Evolutionary conservation across 2,329 filamentous ascomycete species (phyloP), one percentile per base, ranked within the genome.

Genomic region (Huntiella savannae): DNA sequence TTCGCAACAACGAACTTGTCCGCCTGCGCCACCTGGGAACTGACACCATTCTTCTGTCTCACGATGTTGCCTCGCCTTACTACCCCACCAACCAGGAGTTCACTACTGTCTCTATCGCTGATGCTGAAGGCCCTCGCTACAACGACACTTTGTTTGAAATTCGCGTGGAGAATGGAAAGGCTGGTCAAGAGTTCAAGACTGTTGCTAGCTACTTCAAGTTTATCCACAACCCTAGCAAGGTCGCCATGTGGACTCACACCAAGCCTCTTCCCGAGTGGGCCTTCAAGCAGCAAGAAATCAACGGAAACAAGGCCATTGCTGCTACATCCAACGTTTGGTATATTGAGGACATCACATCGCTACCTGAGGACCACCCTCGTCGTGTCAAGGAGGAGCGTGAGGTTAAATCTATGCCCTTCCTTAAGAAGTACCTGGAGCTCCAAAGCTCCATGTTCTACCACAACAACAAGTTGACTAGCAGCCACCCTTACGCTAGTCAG

Each of bases 381-480:
- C 75, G 84, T 51, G 65, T 76, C 50, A 91, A 82, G 66, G 73
- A 83, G 51, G 73, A 79, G 56, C 79, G 77, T 55, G 72, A 88
- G 64, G 73, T 88, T 58, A 95, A 92, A 69, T 70, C 70, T 15
- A 62, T 96, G 57, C 79, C 87, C 13, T 98, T 98, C 72, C 65
- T 95, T 53, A 76, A 74, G 57, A 98, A 98, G 68, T 98, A 88
- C 71, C 76, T 95, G 53, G 91, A 98, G 68, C 73, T 98, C 49
- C 91, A 98, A 65, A 77, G 88, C 43, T 85, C 87, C 56, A 98
- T 98, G 87, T 98, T 98, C 73, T 88, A 82, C 73, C 91, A 98
- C 71, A 98, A 98, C 73, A 96, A 87, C 63, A 88, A 92, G 56
- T 69, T 98, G 59, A 98, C 91, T 39, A 92, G 86, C 66, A 93